Base-by-base conservation (phyloP, 768 basidiomycete genomes). In the Leccinum imitatum region DNA sequence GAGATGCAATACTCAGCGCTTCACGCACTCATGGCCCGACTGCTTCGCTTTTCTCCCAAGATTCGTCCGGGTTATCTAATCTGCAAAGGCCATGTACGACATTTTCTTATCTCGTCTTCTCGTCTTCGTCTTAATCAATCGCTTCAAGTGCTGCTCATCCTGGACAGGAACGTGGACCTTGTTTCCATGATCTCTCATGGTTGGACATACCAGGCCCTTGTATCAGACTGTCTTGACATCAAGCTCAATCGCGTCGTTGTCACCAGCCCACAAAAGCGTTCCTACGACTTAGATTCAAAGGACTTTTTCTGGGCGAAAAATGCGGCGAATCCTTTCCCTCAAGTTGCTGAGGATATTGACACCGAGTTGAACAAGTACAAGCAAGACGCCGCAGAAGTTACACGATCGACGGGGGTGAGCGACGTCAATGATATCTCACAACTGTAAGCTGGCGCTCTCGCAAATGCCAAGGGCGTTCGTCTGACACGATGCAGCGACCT, bases 301-400 rank as follows among this genome's bases (percentile, higher is more conserved):
- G 97, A 99, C 74, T 99, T 97, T 76, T 99, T 99, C 79, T 99
- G 97, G 97, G 90, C 87, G 2, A 93, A 91, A 72, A 97, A 98
- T 69, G 93, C 95, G 1, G 87, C 92, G 8, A 93, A 91, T 61
- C 96, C 96, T 5, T 99, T 99, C 81, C 97, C 97, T 41, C 93
- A 97, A 65, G 97, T 99, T 4, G 96, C 97, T 2, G 97, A 97
- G 71, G 96, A 98, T 63, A 98, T 99, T 55, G 94, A 99, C 68
- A 67, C 80, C 6, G 97, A 98, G 73, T 76, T 98, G 65, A 94
- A 89, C 75, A 87, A 87, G 75, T 96, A 90, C 69, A 98, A 98
- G 78, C 86, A 90, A 68, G 97, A 99, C 67, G 95, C 97, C 5
- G 94, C 93, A 17, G 97, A 99, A 73, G 90, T 99, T 58, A 99